phyloP scores from a whole-genome alignment of 331 rosid species.

The Quercus lobata region DNA sequence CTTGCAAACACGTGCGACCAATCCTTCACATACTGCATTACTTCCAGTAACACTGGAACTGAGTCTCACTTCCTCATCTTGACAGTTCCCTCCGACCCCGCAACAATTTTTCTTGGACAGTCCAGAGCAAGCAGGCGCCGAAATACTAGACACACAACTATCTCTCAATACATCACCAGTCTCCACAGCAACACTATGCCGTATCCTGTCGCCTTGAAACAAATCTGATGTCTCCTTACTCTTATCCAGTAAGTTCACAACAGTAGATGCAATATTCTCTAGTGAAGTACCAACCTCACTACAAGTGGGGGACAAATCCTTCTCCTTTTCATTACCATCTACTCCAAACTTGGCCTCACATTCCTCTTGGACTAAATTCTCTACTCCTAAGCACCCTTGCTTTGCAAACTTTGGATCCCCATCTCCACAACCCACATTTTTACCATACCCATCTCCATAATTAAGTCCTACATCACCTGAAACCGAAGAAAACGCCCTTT shows the following conservation, averaged over 20 bases:
- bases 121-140: conserved; percentile 6
- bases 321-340: background rate
- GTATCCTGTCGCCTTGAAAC: background rate
- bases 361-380: conserved; percentile 23
- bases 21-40: conserved; percentile 16
- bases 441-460: conserved; percentile 21
- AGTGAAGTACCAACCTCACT: conserved; percentile 20
- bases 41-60: conserved; percentile 17
- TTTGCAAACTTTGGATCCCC: conserved; percentile 26
- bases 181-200: background rate
- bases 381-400: conserved; percentile 26
- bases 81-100: conserved; percentile 16
- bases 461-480: conserved; percentile 26
- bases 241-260: background rate
- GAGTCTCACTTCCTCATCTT: conserved; percentile 6
- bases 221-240: conserved; percentile 6
- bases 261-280: conserved; percentile 8
- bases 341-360: conserved; percentile 7
- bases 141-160: conserved; percentile 19
- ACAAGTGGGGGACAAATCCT: conserved; percentile 17
- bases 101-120: conserved; percentile 5
- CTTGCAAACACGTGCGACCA: conserved; percentile 17
- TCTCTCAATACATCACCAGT: conserved; percentile 25
- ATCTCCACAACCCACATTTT: conserved; percentile 8
- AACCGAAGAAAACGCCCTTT: conserved; percentile 43